phyloP scores from a whole-genome alignment of 2,329 filamentous ascomycete genomes.

The Dactylellina parvicollis region DNA sequence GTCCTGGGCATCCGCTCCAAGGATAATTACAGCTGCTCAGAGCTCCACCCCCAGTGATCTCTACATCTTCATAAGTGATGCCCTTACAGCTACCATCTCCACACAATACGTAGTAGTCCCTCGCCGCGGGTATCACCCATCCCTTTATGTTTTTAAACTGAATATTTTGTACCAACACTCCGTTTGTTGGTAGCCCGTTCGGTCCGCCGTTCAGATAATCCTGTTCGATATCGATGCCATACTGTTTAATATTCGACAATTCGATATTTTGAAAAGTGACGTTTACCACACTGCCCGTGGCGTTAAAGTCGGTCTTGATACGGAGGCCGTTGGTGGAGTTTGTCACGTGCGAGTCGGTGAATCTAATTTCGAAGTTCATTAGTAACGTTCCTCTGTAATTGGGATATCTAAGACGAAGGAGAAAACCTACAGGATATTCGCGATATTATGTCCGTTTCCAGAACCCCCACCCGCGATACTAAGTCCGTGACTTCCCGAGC shows the following conservation, averaged over 20 bases:
- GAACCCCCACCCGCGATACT: constrained; percentile 60
- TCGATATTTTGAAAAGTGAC: constrained; percentile 65
- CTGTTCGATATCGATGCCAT: constrained; percentile 67
- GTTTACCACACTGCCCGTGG: constrained; percentile 62
- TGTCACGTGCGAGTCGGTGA: constrained; percentile 58
- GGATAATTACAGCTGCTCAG: constrained; percentile 59
- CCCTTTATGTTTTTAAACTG: constrained; percentile 61
- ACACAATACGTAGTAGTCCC: constrained; percentile 62
- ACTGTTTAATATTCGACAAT: constrained; percentile 63
- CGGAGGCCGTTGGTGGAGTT: constrained; percentile 61
- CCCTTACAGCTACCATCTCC: constrained; percentile 61
- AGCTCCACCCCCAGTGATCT: constrained; percentile 60
- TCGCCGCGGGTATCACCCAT: constrained; percentile 58
- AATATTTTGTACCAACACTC: constrained; percentile 61
- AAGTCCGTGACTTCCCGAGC: constrained; percentile 59
- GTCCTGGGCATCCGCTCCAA: constrained; percentile 56
- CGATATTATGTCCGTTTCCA: constrained; percentile 60
- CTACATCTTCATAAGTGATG: constrained; percentile 61
- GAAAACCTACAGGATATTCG: constrained; percentile 59
- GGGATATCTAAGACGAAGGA: neutral
- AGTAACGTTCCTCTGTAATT: too few species aligned
- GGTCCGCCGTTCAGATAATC: constrained; percentile 66
- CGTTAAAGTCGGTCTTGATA: constrained; percentile 62
- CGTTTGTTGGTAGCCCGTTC: constrained; percentile 61
- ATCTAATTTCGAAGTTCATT: constrained; percentile 49